phyloP scores from a whole-genome alignment of 805 yeast species.

The Wilhelminamyces savonicus region DNA sequence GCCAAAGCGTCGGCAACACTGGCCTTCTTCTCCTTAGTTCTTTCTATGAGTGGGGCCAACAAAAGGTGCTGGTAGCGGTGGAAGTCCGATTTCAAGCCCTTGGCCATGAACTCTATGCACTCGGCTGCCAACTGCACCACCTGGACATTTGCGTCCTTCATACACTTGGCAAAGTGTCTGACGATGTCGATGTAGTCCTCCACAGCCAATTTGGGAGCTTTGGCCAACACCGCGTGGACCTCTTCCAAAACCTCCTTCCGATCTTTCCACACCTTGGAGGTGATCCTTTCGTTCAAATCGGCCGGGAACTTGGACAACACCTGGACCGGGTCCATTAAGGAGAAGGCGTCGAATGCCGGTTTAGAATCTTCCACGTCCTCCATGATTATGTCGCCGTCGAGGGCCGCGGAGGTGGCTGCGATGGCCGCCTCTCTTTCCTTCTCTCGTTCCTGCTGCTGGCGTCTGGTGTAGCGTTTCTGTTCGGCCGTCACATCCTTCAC shows the following conservation, averaged over 20 bases:
- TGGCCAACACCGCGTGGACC: slow-evolving; percentile 39
- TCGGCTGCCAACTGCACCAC: slow-evolving; percentile 78
- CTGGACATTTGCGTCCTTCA: slow-evolving; percentile 85
- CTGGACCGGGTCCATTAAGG: slow-evolving; percentile 62
- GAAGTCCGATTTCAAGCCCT: slow-evolving; percentile 58
- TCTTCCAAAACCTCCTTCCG: slow-evolving; percentile 81
- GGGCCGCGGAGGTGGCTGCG: slow-evolving; percentile 8
- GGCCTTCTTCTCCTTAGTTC: slow-evolving; percentile 84
- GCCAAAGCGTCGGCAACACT: slow-evolving; percentile 69
- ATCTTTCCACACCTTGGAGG: slow-evolving; percentile 82
- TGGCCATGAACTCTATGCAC: slow-evolving; percentile 53
- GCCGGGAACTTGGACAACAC: slow-evolving; percentile 61
- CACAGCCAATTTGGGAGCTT: slow-evolving; percentile 47
- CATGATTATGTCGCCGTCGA: slow-evolving; percentile 22
- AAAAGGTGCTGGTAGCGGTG: slow-evolving; percentile 47
- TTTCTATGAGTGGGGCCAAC: slow-evolving; percentile 61
- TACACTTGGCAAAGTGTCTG: slow-evolving; percentile 58
- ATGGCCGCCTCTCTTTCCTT: slow-evolving; percentile 7
- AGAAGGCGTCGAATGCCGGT: slow-evolving; percentile 54
- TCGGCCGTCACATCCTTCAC: slow-evolving; percentile 33
- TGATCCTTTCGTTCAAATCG: slow-evolving; percentile 48
- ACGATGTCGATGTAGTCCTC: slow-evolving; percentile 65
- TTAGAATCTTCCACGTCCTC: slow-evolving; percentile 13
- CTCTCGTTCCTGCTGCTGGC: slow-evolving; percentile 41
- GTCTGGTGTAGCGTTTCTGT: slow-evolving; percentile 51